These are phyloP conservation scores for Lactuca sativa DNA, from an alignment of 129 eudicot genomes.

Conservation along the genomic window DNA sequence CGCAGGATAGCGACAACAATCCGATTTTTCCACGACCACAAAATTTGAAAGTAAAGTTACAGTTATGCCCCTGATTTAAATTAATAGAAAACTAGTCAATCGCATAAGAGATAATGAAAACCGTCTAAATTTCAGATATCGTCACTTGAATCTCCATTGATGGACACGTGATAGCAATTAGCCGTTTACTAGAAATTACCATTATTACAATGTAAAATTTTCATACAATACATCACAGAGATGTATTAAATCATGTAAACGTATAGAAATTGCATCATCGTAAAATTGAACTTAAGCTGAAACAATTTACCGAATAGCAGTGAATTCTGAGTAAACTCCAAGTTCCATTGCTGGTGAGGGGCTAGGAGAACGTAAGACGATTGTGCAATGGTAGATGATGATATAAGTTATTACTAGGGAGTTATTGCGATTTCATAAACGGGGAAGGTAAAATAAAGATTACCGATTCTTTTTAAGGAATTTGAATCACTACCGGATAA, in stretches of 20 bases:
- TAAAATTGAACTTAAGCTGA: not conserved
- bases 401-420: too few species aligned
- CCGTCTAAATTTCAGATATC: not conserved
- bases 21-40: too few species aligned
- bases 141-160: constrained; percentile 2
- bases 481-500: too few species aligned
- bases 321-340: not conserved
- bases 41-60: too few species aligned
- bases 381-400: too few species aligned
- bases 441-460: too few species aligned
- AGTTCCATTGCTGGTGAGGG: not conserved
- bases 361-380: not conserved
- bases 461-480: too few species aligned
- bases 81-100: not conserved
- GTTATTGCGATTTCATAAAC: too few species aligned
- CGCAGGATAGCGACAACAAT: too few species aligned
- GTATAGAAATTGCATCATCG: not conserved
- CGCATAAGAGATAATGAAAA: too few species aligned
- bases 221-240: constrained; percentile 7
- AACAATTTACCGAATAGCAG: constrained; percentile 4
- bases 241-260: not conserved
- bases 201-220: not conserved
- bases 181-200: not conserved
- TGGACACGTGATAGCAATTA: not conserved
- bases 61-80: too few species aligned